Evolutionary conservation across 1,284 basidiomycete species (phyloP), one percentile per base, ranked within the genome.

Genomic region (Cerrena zonata): DNA sequence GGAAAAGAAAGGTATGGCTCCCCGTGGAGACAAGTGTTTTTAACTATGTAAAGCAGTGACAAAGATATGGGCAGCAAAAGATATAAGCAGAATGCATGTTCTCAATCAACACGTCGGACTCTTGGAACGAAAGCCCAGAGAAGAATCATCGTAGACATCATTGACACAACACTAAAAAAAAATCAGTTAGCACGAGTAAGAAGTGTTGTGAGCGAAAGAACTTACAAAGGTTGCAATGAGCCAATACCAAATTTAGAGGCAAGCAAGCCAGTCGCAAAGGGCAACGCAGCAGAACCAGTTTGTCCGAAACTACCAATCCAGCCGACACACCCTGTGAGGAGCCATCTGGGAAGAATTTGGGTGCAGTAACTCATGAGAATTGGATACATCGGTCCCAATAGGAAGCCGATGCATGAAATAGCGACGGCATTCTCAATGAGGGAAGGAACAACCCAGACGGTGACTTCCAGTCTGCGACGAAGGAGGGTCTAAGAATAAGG

Each of bases 271-370:
- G 81, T 82, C 49, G 82, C 65, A 60, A 87, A 86, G 0, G 86
- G 84, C 42, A 89, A 64, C 4, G 84, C 64, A 0, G 85, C 84
- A 44, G 77, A 79, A 10, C 85, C 85, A 2, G 82, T 77, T 58
- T 82, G 80, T 0, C 86, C 85, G 44, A 86, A 69, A 13, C 78
- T 78, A 2, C 78, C 74, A 34, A 84, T 81, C 78, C 81, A 83
- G 1, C 85, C 84, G 30, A 87, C 80, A n/a, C 78, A 75, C 1
- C 73, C 82, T 0, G 78, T 79, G 47, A 86, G 74, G 10, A 87
- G 69, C 72, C 79, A 81, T 5, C 69, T 71, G 3, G 84, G 84
- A 2, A 89, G 65, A 51, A 86, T 69, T 1, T 73, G 69, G 7
- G 75, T 73, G 2, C 79, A 68, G 50, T 80, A 73, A 58, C 79